Evolutionary conservation across 495 filamentous ascomycete species (phyloP).

Genomic region (Aspergillus asperescens): DNA sequence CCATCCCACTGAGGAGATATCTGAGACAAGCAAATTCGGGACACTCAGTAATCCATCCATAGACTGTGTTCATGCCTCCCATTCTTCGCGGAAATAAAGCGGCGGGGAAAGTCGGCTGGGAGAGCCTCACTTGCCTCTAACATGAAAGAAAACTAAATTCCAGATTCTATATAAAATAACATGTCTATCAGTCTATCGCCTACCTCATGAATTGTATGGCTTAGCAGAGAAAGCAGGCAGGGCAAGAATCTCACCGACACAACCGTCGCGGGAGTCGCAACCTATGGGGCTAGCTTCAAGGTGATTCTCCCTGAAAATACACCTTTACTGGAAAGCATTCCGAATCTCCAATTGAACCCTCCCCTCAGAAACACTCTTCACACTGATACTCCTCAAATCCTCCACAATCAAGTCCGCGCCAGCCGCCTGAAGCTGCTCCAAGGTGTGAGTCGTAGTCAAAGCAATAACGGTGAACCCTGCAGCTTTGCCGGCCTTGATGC

Average conservation of each 20-base stretch:
- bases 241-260: constrained; percentile 1
- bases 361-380: constrained; percentile 48
- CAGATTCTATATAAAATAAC: constrained; percentile 4
- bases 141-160: neutral
- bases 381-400: constrained; percentile 67
- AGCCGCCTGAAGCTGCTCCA: constrained; percentile 62
- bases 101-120: neutral
- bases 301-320: neutral
- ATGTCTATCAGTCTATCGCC: constrained; percentile 2
- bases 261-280: neutral
- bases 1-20: too few species aligned
- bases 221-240: neutral
- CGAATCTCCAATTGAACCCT: constrained; percentile 51
- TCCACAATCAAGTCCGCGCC: constrained; percentile 84
- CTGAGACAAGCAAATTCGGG: neutral
- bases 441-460: constrained; percentile 78
- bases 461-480: constrained; percentile 86
- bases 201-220: constrained; percentile 6
- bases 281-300: neutral
- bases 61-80: neutral
- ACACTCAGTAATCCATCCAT: neutral
- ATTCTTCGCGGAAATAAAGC: neutral
- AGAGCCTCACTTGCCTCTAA: too few species aligned
- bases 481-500: constrained; percentile 79
- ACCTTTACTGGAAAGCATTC: constrained; percentile 38